Evolutionary conservation across 352 stramenopile species (phyloP), one percentile per base, ranked within the genome.

Genomic region (Thalassiosira delicatula): DNA sequence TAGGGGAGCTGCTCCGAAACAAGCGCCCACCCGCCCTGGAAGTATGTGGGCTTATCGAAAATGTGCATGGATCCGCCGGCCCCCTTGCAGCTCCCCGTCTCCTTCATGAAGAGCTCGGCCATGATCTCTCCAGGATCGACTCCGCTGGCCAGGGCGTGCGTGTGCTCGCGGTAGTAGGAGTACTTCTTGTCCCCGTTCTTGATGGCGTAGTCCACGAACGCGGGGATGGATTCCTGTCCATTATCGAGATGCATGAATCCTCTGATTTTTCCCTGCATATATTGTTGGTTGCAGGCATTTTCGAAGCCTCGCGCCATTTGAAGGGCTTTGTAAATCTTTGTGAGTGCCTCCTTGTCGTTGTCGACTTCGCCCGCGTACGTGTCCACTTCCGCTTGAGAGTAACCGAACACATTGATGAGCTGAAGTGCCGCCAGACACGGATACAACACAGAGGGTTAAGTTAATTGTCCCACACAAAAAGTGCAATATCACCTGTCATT

Each of bases 231-330:
- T 82, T 97, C 94, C 84, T 97, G 94, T 17, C 94, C 94, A 76
- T 97, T 97, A 73, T 97, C 94, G 56, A 97, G 86, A 88, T 97
- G 94, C 94, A 97, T 97, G 78, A 97, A 97, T 68, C 94, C 94
- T 67, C 93, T 85, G 70, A 97, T 96, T 75, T 96, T 95, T 60
- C 92, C 92, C 74, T 94, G 89, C 91, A 95, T 95, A 83, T 95
- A 94, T 74, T 94, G 88, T 83, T 96, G 93, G 79, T 96, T 96
- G 87, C 94, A 97, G 32, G 94, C 93, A 86, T 97, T 97, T 76
- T 97, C 94, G 73, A 97, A 97, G 65, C 90, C 87, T 54, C 94
- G 83, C 51, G 88, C 88, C 68, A 95, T 62, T 85, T 95, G 86
- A 89, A 97, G 95, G 70, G 93, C 91, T 75, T 95, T 93, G 89